A percentile compares a stretch with the other conserved stretches of the same genome.
Evolutionary conservation across 192 early-diverging fungal genomes (phyloP).

Genomic region (Gamsiella multidivaricata): DNA sequence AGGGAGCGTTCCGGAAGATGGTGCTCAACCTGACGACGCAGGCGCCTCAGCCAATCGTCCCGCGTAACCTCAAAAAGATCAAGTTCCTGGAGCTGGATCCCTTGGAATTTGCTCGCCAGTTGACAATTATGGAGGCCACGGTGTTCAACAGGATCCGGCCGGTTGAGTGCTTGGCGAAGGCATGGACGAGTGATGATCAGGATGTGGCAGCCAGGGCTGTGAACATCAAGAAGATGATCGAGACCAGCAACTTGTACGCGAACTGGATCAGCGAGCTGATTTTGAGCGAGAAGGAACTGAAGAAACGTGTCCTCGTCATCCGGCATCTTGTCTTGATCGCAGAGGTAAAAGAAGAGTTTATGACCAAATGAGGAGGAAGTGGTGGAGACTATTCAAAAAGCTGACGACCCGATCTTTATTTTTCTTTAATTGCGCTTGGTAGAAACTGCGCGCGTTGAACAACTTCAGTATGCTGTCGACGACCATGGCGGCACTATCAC

Average conservation of each 20-base stretch:
- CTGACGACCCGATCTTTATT: not conserved
- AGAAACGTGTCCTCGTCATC: constrained; percentile 79
- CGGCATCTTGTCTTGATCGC: constrained; percentile 91
- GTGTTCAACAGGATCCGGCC: constrained; percentile 87
- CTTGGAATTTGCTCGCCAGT: constrained; percentile 92
- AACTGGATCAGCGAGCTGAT: constrained; percentile 90
- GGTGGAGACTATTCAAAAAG: not conserved
- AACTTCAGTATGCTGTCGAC: constrained; percentile 97
- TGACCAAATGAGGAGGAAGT: too few species aligned
- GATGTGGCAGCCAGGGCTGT: constrained; percentile 75
- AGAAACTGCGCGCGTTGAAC: constrained; percentile 73
- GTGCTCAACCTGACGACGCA: constrained; percentile 70
- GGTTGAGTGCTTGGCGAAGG: constrained; percentile 81
- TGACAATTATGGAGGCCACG: constrained; percentile 92
- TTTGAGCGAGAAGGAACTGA: constrained; percentile 83
- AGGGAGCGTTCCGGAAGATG: constrained; percentile 70
- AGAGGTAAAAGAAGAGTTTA: constrained; percentile 61
- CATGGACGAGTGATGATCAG: constrained; percentile 76
- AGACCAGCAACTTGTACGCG: constrained; percentile 73
- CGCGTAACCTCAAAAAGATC: constrained; percentile 82
- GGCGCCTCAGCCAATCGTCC: constrained; percentile 83
- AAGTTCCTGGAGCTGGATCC: constrained; percentile 91
- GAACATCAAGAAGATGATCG: constrained; percentile 92
- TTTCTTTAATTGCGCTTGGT: not conserved
- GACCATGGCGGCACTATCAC: constrained; percentile 90